Base-by-base conservation (phyloP, 345 rosid species). In the Psidium guajava region DNA sequence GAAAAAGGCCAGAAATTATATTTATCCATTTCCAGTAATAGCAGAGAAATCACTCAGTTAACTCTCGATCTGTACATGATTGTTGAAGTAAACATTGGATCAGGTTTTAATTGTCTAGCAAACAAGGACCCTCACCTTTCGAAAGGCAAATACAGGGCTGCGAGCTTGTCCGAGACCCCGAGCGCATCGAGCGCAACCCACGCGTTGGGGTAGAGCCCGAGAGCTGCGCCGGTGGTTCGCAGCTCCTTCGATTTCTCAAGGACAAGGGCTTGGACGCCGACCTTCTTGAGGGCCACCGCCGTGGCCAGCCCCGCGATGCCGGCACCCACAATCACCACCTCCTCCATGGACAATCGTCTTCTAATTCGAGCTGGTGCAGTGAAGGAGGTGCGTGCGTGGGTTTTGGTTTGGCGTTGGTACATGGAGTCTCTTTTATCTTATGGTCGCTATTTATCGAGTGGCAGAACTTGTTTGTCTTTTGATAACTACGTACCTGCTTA, bases 261-360 rank as follows among this genome's bases (percentile, higher is more conserved):
- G 5, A 91, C 84, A 82, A 92, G 21, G 32, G 90, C 83, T 53
- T 20, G 51, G 59, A 91, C 22, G 61, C 93, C 92, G 0, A 90
- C 86, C 85, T 86, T 90, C 55, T 88, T 82, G 73, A 92, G 84
- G 24, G 91, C 94, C 82, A 89, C 84, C 0, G 88, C 91, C 0
- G 86, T 81, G 13, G 93, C 92, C 77, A 92, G n/a, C 20, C 91
- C 94, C 3, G 89, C 92, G n/a, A 90, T 87, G 42, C 94, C 91
- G 16, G 84, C 92, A 1, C 92, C 94, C 0, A 89, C 87, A 24
- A 88, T 86, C 73, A 89, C 91, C 58, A 86, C 92, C 49, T 89
- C 90, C 81, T 73, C 86, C 82, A 86, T 87, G 51, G 51, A 10
- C 51, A 49, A 10, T 49, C 51, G 51, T 49, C 51, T 49, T 9